These are phyloP conservation scores for Dissophora globulifera DNA, from an alignment of 192 early-diverging fungal genomes.

Conservation along the genomic window DNA sequence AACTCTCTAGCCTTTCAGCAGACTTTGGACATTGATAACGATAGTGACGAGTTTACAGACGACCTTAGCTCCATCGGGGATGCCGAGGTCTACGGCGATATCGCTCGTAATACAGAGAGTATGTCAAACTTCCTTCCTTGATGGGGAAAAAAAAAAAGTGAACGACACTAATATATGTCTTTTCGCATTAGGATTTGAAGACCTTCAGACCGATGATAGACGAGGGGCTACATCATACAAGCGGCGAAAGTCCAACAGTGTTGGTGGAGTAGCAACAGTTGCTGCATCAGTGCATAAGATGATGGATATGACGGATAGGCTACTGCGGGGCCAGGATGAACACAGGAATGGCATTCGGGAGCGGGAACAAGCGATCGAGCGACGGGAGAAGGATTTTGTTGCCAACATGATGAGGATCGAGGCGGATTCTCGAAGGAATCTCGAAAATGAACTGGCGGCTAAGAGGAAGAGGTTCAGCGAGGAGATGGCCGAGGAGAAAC, in stretches of 20 bases:
- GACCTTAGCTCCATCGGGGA: no score
- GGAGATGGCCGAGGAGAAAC: conserved; percentile 2
- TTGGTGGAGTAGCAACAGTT: neutral
- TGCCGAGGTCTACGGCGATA: neutral
- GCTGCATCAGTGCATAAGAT: neutral
- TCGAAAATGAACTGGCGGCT: neutral
- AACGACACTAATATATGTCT: no score
- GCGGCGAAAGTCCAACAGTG: neutral
- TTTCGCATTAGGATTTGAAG: no score
- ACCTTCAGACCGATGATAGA: neutral
- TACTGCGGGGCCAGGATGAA: neutral
- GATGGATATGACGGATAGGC: neutral
- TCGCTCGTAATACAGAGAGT: no score
- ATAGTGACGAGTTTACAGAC: neutral
- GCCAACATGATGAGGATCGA: neutral
- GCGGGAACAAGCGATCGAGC: neutral
- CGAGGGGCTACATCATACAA: neutral
- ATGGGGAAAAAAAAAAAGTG: no score
- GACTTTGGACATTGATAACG: neutral
- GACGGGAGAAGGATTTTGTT: neutral
- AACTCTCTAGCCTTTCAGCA: neutral
- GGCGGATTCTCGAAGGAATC: neutral
- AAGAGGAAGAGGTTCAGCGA: conserved; percentile 2
- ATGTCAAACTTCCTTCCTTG: no score
- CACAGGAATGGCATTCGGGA: neutral